Evolutionary conservation across 2,329 filamentous ascomycete species (phyloP).

Genomic region (Bimuria novae-zelandiae): DNA sequence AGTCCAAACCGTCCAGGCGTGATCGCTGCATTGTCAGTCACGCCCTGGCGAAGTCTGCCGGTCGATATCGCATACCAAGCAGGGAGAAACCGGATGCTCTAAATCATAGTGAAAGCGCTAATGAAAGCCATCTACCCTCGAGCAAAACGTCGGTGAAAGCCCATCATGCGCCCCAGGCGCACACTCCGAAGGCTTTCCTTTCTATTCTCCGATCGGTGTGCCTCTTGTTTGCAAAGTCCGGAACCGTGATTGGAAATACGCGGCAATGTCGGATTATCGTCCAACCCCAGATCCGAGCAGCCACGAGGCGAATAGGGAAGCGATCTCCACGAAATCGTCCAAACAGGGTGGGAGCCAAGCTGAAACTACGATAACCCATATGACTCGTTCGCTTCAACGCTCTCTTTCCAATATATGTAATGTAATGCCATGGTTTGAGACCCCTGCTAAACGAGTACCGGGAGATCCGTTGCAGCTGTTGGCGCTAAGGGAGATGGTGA

Average conservation of each 20-base stretch:
- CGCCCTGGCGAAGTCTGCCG: background rate
- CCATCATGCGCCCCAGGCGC: background rate
- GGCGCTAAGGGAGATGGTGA: background rate
- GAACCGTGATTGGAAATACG: background rate
- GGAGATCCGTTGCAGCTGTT: slow-evolving; percentile 4
- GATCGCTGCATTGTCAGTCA: background rate
- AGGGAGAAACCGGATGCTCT: background rate
- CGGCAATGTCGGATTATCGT: background rate
- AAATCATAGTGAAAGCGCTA: background rate
- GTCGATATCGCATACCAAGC: background rate
- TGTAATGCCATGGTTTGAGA: background rate
- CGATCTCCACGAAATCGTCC: slow-evolving; percentile 20
- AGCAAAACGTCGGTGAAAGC: background rate
- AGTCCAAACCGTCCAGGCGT: background rate
- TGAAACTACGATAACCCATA: slow-evolving; percentile 21
- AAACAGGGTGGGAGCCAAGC: slow-evolving; percentile 18
- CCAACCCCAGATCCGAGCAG: slow-evolving; percentile 15
- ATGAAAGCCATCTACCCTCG: background rate
- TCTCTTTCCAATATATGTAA: background rate
- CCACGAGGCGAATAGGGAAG: slow-evolving; percentile 25
- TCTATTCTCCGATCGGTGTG: slow-evolving; percentile 3
- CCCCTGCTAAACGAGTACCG: slow-evolving; percentile 5
- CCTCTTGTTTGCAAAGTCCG: background rate
- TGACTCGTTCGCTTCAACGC: slow-evolving; percentile 11
- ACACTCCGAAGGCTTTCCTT: background rate